These are phyloP conservation scores for Margaritispora aquatica DNA, from an alignment of 495 filamentous ascomycete genomes.

Conservation along the genomic window DNA sequence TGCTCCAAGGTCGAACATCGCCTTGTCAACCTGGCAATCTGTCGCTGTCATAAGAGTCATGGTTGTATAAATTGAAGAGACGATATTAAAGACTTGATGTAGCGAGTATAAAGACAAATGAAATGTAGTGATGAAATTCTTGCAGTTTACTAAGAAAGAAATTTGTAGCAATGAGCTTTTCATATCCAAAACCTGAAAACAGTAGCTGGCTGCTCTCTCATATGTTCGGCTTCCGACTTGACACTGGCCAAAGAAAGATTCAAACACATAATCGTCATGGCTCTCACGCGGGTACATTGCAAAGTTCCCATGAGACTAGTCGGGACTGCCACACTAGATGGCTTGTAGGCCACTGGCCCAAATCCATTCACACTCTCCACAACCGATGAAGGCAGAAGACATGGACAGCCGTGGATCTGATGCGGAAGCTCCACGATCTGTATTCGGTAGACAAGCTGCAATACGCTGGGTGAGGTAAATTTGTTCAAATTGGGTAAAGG, in stretches of 20 bases:
- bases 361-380: not conserved
- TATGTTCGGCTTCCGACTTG: not conserved
- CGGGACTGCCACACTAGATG: not conserved
- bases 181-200: not conserved
- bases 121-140: not conserved
- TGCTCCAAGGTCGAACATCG: conserved; percentile 5
- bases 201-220: not conserved
- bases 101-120: not conserved
- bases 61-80: not conserved
- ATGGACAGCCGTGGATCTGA: not conserved
- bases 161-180: not conserved
- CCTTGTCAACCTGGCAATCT: conserved; percentile 6
- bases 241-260: not conserved
- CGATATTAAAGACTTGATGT: not conserved
- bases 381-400: not conserved
- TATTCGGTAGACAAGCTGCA: not conserved
- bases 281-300: not conserved
- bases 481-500: not conserved
- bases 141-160: not conserved
- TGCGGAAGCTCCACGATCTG: not conserved
- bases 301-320: not conserved
- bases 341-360: not conserved
- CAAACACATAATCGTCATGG: not conserved
- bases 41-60: conserved; percentile 9
- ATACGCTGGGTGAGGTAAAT: not conserved